Percentiles rank a stretch among this genome's conserved stretches.
These are phyloP conservation scores for Skeletonema potamos DNA, from an alignment of 108 stramenopile genomes.

Conservation along the genomic window DNA sequence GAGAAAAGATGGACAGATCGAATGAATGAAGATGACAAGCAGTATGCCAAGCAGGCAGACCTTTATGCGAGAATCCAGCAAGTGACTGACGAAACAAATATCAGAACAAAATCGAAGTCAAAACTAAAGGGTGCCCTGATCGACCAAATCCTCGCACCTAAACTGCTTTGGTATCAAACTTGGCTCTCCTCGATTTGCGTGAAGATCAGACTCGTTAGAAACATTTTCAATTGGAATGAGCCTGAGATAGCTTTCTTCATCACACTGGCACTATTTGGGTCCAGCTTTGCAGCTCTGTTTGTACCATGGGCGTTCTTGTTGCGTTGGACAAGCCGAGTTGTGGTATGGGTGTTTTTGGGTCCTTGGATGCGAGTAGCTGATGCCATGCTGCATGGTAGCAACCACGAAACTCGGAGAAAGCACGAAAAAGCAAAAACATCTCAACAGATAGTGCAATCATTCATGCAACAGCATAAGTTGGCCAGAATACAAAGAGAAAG, in stretches of 20 bases:
- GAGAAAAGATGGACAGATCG: constrained; percentile 46
- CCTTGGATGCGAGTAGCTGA: constrained; percentile 75
- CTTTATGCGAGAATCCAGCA: constrained; percentile 47
- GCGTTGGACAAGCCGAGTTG: constrained; percentile 52
- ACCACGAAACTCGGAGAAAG: constrained; percentile 28
- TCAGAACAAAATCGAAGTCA: constrained; percentile 28
- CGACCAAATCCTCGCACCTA: constrained; percentile 47
- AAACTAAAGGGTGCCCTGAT: constrained; percentile 28
- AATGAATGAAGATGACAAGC: constrained; percentile 35
- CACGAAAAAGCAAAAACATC: constrained; percentile 14
- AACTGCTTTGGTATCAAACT: constrained; percentile 26
- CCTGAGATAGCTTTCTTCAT: constrained; percentile 59
- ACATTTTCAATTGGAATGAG: constrained; percentile 15
- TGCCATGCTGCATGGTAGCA: constrained; percentile 37
- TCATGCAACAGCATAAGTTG: constrained; percentile 21
- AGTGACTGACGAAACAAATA: constrained; percentile 36
- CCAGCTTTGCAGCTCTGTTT: constrained; percentile 52
- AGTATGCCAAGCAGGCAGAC: constrained; percentile 45
- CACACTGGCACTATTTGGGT: constrained; percentile 49
- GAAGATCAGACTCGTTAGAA: constrained; percentile 23
- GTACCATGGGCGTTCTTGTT: constrained; percentile 71
- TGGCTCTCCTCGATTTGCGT: constrained; percentile 28
- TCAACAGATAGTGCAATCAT: constrained; percentile 7
- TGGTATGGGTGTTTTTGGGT: constrained; percentile 68
- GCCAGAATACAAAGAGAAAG: constrained; percentile 63